Evolutionary conservation across 2,329 filamentous ascomycete genomes (phyloP), one percentile per base, ranked within the genome.

Genomic region (Akanthomyces dipterigenus): DNA sequence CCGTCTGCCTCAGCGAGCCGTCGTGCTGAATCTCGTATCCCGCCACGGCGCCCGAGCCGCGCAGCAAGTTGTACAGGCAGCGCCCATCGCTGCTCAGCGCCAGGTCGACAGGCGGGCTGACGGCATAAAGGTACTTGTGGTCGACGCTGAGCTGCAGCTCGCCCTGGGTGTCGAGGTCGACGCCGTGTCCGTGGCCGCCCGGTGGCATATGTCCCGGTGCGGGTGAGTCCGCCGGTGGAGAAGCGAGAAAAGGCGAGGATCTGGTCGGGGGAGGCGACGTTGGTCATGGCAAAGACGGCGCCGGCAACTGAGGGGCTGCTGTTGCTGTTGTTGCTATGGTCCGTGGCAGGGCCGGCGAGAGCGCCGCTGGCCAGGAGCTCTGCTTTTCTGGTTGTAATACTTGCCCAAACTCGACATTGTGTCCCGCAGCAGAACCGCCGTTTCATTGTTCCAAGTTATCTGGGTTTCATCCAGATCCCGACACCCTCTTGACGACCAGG

Each of bases 151-250:
- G 64, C 36, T 58, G 55, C 96, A 96, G 80, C 85, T 91, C 54
- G 88, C 92, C 43, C 84, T 96, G 60, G 89, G 90, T 81, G 80
- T 96, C 63, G 89, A 92, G 77, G 88, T 93, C 56, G 91, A 96
- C 76, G 88, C 91, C 34, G 83, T 75, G 63, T 66, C 64, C 66
- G 42, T 59, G 40, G 70, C 65, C 65, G 36, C 63, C n/a, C 63
- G 48, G 65, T 67, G 9, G 63, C 56, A 40, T 65, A 65, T 12
- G 45, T 42, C 1, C 63, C 65, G 24, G 40, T 36, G 24, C 64
- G 65, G 16, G 59, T 56, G 24, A 67, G 61, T 7, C 45, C 40
- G 28, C 65, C 65, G 34, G 63, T 40, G 2, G 42, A 46, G 1
- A 60, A 63, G 49, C 65, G 64, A 14, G 64, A 63, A 54, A 66